Base-by-base conservation (phyloP, 2,329 filamentous ascomycete genomes). In the Claviceps citrina region DNA sequence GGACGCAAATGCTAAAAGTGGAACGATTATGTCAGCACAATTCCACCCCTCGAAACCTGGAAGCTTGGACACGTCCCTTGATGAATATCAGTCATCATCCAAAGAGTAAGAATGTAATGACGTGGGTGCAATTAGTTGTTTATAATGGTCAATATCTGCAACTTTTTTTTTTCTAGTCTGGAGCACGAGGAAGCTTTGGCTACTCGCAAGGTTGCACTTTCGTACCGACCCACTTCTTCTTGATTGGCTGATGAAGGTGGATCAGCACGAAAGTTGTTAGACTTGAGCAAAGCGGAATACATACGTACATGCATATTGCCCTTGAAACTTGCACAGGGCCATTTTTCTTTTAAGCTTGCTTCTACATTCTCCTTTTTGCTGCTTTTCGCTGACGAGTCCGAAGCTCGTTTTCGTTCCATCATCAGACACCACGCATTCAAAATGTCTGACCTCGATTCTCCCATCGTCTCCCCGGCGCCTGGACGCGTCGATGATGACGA, bases 391-490 rank as follows among this genome's bases (percentile, higher is more conserved):
- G 13, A 22, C 31, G n/a, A n/a, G n/a, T n/a, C n/a, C n/a, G n/a
- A n/a, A n/a, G n/a, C n/a, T n/a, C n/a, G n/a, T n/a, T n/a, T n/a
- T n/a, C n/a, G n/a, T n/a, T n/a, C n/a, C n/a, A n/a, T n/a, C n/a
- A n/a, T n/a, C n/a, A n/a, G n/a, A n/a, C n/a, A n/a, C n/a, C n/a
- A n/a, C n/a, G n/a, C n/a, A n/a, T n/a, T 31, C 46, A 49, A 30
- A 32, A 67, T 67, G 63, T 73, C 70, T 13, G 69, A 71, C 51
- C 53, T 50, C 45, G 64, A 61, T 39, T 69, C 67, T 5, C 53
- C 60, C 10, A 56, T 51, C 40, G 60, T 55, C 39, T 61, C 60
- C 27, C 59, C 60, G 30, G 54, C 55, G 38, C 53, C 58, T 31
- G 55, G 55, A 28, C 52, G 54, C 10, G 50, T 62, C 27, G 57